A percentile compares a stretch with the other conserved stretches of the same genome.
Evolutionary conservation across 129 eudicot genomes (phyloP).

Genomic region (Mikania micrantha): DNA sequence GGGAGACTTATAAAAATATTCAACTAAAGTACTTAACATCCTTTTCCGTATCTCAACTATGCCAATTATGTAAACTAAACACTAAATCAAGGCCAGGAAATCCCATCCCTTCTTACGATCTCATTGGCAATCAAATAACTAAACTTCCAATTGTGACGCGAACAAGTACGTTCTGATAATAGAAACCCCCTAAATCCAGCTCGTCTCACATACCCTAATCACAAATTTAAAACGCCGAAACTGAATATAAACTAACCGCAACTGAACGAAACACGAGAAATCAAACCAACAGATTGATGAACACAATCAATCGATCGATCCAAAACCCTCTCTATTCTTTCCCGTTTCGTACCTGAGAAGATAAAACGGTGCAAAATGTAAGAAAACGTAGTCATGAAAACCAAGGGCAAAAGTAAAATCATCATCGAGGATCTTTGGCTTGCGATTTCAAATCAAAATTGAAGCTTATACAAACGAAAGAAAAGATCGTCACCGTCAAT

Average conservation of each 20-base stretch:
- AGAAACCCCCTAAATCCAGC: not conserved
- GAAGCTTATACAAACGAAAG: not conserved
- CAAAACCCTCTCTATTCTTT: slow-evolving; percentile 16
- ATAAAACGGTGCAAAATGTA: not conserved
- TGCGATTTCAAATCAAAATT: not conserved
- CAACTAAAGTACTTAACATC: not conserved
- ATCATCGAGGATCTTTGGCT: slow-evolving; percentile 10
- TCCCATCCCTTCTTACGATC: not conserved
- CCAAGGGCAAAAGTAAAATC: slow-evolving; percentile 12
- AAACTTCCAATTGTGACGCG: slow-evolving; percentile 1
- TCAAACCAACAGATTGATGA: slow-evolving; percentile 2
- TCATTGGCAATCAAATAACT: not conserved
- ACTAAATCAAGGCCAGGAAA: too few species aligned
- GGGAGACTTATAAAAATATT: not conserved
- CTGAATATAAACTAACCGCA: slow-evolving; percentile 17
- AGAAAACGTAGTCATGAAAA: slow-evolving; percentile 11
- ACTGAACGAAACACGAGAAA: slow-evolving; percentile 4
- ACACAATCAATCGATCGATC: slow-evolving; percentile 14
- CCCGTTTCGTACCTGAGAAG: slow-evolving; percentile 12
- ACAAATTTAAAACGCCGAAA: not conserved
- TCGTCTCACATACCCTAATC: slow-evolving; percentile 2
- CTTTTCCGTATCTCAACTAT: not conserved
- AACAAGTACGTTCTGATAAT: slow-evolving; percentile 10
- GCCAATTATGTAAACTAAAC: slow-evolving; percentile 7
- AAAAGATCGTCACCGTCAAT: slow-evolving; percentile 8